Conservation (phyloP, 2,329 filamentous ascomycete species). For the Phoma sp. region DNA sequence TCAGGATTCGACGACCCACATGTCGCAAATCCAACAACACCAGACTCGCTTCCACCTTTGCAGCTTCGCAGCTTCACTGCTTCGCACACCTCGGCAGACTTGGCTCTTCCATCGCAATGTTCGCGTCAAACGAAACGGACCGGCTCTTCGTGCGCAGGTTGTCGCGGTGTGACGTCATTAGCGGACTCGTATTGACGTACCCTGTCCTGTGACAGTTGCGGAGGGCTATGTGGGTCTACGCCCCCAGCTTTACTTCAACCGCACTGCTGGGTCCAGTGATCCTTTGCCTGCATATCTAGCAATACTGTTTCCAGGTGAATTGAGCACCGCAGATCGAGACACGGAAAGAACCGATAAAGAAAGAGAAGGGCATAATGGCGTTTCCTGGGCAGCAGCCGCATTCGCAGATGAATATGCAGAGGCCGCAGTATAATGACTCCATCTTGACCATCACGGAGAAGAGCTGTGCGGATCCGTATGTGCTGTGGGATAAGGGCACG, state of each 20-base stretch:
- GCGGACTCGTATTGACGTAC: conserved; percentile 2
- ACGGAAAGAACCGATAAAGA: neutral
- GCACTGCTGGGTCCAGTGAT: neutral
- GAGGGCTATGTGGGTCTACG: conserved; percentile 12
- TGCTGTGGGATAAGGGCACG: conserved; percentile 50
- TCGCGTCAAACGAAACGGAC: conserved; percentile 9
- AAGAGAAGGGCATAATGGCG: conserved; percentile 16
- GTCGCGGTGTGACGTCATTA: conserved; percentile 14
- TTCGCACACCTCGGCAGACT: neutral
- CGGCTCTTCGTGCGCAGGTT: neutral
- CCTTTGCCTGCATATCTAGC: neutral
- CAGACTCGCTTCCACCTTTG: neutral
- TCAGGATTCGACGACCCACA: neutral
- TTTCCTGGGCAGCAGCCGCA: conserved; percentile 17
- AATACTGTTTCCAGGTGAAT: neutral
- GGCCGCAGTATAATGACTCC: conserved; percentile 45
- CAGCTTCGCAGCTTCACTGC: too few relatives aligned
- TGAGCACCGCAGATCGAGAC: too few relatives aligned
- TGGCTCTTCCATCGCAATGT: conserved; percentile 10
- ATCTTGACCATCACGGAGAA: conserved; percentile 52
- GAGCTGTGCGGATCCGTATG: conserved; percentile 54
- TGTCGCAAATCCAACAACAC: neutral
- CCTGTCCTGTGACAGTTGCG: neutral
- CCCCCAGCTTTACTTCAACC: neutral
- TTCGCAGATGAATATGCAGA: conserved; percentile 27